Evolutionary conservation across 2,329 filamentous ascomycete genomes (phyloP), one percentile per base, ranked within the genome.

Genomic region (Colletotrichum higginsianum): DNA sequence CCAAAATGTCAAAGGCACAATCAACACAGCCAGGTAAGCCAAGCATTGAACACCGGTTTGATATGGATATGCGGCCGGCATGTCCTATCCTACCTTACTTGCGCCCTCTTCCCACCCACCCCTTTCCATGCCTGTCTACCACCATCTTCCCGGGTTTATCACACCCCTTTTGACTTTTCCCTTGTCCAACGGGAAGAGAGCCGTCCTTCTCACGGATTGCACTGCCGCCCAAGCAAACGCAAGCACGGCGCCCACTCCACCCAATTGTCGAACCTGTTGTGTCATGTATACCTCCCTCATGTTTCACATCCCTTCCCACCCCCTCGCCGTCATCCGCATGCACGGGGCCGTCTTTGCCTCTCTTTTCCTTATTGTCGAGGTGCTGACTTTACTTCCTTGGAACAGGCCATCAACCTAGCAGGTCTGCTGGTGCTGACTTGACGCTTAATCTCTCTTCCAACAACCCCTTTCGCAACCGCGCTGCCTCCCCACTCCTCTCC

Each of bases 391-490:
- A 68, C 65, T 68, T 68, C 61, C 67, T 74, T 78, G 74, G 70
- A 74, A 80, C 80, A 84, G 83, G 81, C 77, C 82, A 82, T 64
- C 76, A 77, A 75, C 74, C 75, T 73, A 75, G 82, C 76, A 86
- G 83, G 75, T 87, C 88, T 76, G 81, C 87, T 75, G 68, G 65
- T 53, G 49, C 61, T 55, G 86, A 86, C 75, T 85, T 92, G 79
- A 85, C 88, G 66, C 84, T 92, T 80, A 92, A 91, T 82, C 88
- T 95, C 78, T 91, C 91, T 81, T 95, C 93, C 80, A 95, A 95
- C 87, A 95, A 95, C 80, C 93, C 93, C 74, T 95, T 90, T 78
- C 91, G 93, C 84, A 94, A 94, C 82, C 90, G 92, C 78, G 90
- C 91, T 74, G 85, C 86, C 47, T 93, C 92, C 74, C 91, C 89